Evolutionary conservation across 2,329 filamentous ascomycete genomes (phyloP), one percentile per base, ranked within the genome.

Genomic region (Xylariomycetidae sp.): DNA sequence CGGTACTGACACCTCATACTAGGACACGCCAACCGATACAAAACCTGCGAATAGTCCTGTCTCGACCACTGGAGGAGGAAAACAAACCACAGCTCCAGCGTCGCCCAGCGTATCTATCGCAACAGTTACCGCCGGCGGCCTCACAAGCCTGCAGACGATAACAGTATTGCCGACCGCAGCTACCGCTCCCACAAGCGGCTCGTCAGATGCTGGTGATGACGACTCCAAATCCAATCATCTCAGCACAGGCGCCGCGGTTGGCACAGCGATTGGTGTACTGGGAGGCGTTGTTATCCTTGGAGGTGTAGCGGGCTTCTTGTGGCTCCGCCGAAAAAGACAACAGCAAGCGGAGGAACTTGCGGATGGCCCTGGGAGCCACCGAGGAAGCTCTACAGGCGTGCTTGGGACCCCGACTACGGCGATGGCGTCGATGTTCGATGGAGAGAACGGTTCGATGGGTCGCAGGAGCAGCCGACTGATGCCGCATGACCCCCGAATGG

Each of bases 401-500:
- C 60, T 63, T 47, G 54, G 59, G 33, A 63, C 61, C 3, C 59
- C 65, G 5, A 66, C 61, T 25, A 58, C 58, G 15, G 63, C 69
- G 20, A 67, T 71, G 63, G 56, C 51, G 10, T 57, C 55, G 2
- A 44, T 56, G 19, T 64, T 58, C 58, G 60, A 63, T 17, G 25
- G 26, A 12, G 58, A 60, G 32, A 51, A 53, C 28, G 49, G 46
- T 10, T 64, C 64, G 3, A 61, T 59, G 6, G 62, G 66, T 25
- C 68, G 72, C 36, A 68, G 70, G 35, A 73, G 65, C 42, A 72
- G 70, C 51, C 62, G 64, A 27, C 53, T 79, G 33, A 68, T 74
- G 63, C 71, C 74, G 7, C 68, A 79, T 34, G 77, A 82, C 49
- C 77, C 77, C 19, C 67, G 77, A 27, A 70, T 81, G 61, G 72